Conservation (phyloP, 73 alveolate genomes). For the Durusdinium trenchii region DNA sequence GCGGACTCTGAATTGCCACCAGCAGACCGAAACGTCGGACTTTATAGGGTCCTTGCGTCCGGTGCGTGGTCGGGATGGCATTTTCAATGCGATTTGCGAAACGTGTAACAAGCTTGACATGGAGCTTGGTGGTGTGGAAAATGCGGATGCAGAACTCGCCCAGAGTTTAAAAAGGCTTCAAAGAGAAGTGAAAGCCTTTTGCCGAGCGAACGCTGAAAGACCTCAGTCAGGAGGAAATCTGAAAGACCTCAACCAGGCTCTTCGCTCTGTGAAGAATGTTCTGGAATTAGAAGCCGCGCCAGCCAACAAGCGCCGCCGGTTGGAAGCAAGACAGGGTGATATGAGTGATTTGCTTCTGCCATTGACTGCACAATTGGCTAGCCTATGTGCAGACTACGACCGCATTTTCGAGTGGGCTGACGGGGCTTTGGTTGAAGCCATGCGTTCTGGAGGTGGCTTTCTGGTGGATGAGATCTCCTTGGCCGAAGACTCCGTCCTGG, state of each 20-base stretch:
- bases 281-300: not conserved
- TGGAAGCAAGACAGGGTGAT: not conserved
- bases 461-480: constrained; percentile 99
- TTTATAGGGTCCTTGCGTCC: constrained; percentile 98
- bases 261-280: constrained; percentile 7
- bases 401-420: constrained; percentile 99
- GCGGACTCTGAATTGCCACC: constrained; percentile 99
- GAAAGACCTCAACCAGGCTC: constrained; percentile 57
- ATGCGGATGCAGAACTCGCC: not conserved
- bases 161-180: not conserved
- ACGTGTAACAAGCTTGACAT: constrained; percentile 27
- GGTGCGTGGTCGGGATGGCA: constrained; percentile 95
- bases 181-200: constrained; percentile 13
- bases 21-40: constrained; percentile 99
- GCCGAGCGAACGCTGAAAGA: constrained; percentile 41
- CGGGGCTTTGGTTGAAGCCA: constrained; percentile 99
- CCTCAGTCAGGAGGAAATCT: constrained; percentile 85
- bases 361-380: not conserved
- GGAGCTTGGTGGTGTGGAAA: not conserved
- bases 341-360: not conserved
- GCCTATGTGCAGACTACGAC: constrained; percentile 62
- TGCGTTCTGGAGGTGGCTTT: constrained; percentile 99
- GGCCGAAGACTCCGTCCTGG: constrained; percentile 99
- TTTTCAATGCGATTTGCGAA: constrained; percentile 39
- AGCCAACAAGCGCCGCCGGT: constrained; percentile 52